Evolutionary conservation across 176 grass and related monocot species (phyloP).

Genomic region (Pontederia paniculata): DNA sequence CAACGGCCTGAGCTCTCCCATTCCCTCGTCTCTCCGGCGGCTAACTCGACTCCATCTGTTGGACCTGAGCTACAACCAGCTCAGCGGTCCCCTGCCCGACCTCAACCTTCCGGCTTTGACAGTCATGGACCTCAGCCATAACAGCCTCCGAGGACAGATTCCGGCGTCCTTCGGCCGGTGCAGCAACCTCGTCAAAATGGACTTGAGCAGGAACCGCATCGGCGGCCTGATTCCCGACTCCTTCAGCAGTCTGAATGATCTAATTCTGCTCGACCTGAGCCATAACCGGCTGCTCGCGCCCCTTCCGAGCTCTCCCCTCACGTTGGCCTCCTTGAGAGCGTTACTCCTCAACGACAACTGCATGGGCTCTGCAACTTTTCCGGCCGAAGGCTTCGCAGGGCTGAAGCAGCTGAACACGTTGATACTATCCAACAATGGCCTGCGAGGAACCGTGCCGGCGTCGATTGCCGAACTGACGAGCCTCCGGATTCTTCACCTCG

Average conservation of each 20-base stretch:
- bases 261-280: slow-evolving; percentile 80
- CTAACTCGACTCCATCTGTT: slow-evolving; percentile 43
- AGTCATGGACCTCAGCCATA: slow-evolving; percentile 77
- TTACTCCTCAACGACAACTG: slow-evolving; percentile 67
- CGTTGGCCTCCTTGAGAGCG: slow-evolving; percentile 42
- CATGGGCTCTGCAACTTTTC: slow-evolving; percentile 40
- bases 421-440: slow-evolving; percentile 61
- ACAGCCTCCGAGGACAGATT: slow-evolving; percentile 48
- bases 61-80: slow-evolving; percentile 74
- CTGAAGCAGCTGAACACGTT: slow-evolving; percentile 45
- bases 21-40: slow-evolving; percentile 41
- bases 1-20: slow-evolving; percentile 35
- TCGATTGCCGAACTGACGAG: slow-evolving; percentile 55
- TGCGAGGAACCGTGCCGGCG: slow-evolving; percentile 52
- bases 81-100: slow-evolving; percentile 38
- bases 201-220: slow-evolving; percentile 68
- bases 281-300: slow-evolving; percentile 53
- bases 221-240: slow-evolving; percentile 39
- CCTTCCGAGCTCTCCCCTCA: slow-evolving; percentile 37
- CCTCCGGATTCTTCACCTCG: slow-evolving; percentile 64
- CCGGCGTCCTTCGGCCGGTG: slow-evolving; percentile 46
- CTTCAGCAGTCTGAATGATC: slow-evolving; percentile 28
- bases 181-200: slow-evolving; percentile 55
- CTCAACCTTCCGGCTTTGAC: slow-evolving; percentile 42
- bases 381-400: slow-evolving; percentile 37